Percentiles rank a stretch among this genome's conserved stretches.
Conservation (phyloP, 23 red algal genomes). For the Pyropia yezoensis region DNA sequence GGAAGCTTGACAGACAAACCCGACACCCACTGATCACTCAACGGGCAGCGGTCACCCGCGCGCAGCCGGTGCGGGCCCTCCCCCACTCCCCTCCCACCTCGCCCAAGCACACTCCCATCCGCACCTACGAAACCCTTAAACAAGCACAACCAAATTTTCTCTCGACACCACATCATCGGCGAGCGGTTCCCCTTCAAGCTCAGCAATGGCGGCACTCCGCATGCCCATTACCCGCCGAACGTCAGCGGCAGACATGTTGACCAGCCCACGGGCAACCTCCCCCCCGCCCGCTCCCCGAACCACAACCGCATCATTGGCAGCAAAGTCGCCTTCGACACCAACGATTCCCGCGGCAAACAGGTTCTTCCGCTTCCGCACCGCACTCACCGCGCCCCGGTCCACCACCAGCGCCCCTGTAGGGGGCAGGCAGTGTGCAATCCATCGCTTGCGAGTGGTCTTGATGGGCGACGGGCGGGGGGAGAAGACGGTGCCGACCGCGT, state of each 20-base stretch:
- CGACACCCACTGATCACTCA: too few species aligned
- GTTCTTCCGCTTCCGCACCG: conserved; percentile 34
- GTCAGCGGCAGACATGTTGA: conserved; percentile 58
- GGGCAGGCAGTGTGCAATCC: conserved; percentile 85
- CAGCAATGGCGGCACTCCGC: conserved; percentile 34
- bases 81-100: too few species aligned
- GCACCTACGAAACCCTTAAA: background rate
- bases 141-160: conserved; percentile 72
- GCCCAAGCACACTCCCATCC: too few species aligned
- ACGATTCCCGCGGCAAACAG: conserved; percentile 52
- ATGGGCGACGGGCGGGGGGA: conserved; percentile 48
- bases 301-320: conserved; percentile 50
- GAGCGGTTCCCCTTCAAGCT: conserved; percentile 37
- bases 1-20: too few species aligned
- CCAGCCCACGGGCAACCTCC: conserved; percentile 76
- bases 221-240: conserved; percentile 39
- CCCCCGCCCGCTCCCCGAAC: conserved; percentile 27
- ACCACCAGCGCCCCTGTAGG: conserved; percentile 65
- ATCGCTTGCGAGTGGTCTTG: conserved; percentile 49
- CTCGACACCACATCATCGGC: conserved; percentile 65
- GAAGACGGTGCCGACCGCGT: conserved; percentile 74
- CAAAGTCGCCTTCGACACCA: conserved; percentile 52
- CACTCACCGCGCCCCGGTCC: conserved; percentile 34
- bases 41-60: too few species aligned
- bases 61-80: too few species aligned